phyloP scores from a whole-genome alignment of 2,329 filamentous ascomycete species.

The Fusarium sp. region DNA sequence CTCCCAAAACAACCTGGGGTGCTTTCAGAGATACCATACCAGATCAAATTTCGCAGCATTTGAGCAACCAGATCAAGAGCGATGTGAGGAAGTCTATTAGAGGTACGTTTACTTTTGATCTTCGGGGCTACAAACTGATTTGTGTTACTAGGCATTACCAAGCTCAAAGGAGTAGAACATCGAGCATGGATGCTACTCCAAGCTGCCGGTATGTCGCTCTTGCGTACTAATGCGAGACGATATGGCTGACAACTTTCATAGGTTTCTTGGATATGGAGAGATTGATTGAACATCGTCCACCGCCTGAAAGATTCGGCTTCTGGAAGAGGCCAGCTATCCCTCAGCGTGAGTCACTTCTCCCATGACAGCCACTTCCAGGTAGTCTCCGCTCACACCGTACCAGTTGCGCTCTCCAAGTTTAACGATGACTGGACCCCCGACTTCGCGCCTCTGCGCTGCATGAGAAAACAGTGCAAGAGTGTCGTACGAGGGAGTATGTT shows the following conservation, averaged over 20 bases:
- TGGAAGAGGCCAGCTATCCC: slow-evolving; percentile 45
- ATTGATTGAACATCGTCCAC: slow-evolving; percentile 42
- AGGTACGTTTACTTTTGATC: background rate
- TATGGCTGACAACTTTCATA: background rate
- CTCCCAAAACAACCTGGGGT: slow-evolving; percentile 1
- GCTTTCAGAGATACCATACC: slow-evolving; percentile 25
- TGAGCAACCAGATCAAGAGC: slow-evolving; percentile 29
- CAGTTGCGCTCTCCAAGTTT: slow-evolving; percentile 34
- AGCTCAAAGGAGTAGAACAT: slow-evolving; percentile 32
- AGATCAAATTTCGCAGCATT: slow-evolving; percentile 33
- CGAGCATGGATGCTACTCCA: slow-evolving; percentile 42
- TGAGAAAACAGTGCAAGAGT: slow-evolving; percentile 31
- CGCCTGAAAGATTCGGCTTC: slow-evolving; percentile 33
- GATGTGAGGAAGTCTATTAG: slow-evolving; percentile 36
- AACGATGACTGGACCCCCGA: slow-evolving; percentile 22
- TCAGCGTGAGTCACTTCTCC: slow-evolving; percentile 28
- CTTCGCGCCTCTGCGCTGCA: slow-evolving; percentile 39
- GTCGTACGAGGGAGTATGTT: slow-evolving; percentile 45
- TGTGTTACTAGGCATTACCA: slow-evolving; percentile 8
- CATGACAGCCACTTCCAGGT: rapidly evolving
- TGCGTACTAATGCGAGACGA: too few species aligned
- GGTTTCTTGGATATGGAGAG: slow-evolving; percentile 45
- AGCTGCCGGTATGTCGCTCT: slow-evolving; percentile 24
- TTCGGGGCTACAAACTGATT: background rate
- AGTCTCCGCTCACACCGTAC: background rate